Percentiles rank a stretch among this genome's conserved stretches.
These are phyloP conservation scores for Clitopilus hobsonii DNA, from an alignment of 768 basidiomycete genomes.

Conservation along the genomic window DNA sequence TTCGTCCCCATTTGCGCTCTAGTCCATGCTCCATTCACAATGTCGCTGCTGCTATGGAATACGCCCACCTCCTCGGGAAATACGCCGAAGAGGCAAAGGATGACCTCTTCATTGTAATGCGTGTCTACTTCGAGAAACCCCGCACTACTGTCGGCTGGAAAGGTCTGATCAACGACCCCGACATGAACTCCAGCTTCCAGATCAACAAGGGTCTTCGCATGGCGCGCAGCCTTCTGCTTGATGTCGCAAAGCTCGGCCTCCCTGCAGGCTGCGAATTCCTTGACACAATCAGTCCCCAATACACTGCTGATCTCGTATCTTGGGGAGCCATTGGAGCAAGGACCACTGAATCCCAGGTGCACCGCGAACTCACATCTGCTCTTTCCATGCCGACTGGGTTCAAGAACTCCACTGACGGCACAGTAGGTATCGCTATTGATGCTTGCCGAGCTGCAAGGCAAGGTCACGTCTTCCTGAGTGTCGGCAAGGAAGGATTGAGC, in stretches of 20 bases:
- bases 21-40: slow-evolving; percentile 97
- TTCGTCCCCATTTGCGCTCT: slow-evolving; percentile 4
- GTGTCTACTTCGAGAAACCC: slow-evolving; percentile 97
- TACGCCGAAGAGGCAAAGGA: slow-evolving; percentile 80
- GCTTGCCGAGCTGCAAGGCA: slow-evolving; percentile 89
- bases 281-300: slow-evolving; percentile 65
- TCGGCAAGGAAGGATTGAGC: slow-evolving; percentile 93
- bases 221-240: slow-evolving; percentile 82
- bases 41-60: slow-evolving; percentile 79
- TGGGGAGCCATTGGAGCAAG: slow-evolving; percentile 97
- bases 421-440: slow-evolving; percentile 87
- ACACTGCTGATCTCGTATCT: slow-evolving; percentile 82
- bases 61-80: slow-evolving; percentile 71
- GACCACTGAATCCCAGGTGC: slow-evolving; percentile 91
- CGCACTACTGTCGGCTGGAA: slow-evolving; percentile 99
- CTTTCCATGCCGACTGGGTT: slow-evolving; percentile 97
- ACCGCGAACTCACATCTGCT: slow-evolving; percentile 81
- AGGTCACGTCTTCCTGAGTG: slow-evolving; percentile 93
- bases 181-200: slow-evolving; percentile 88
- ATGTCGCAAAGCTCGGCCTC: slow-evolving; percentile 85
- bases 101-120: slow-evolving; percentile 94
- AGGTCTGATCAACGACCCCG: slow-evolving; percentile 96
- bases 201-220: slow-evolving; percentile 95
- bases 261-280: slow-evolving; percentile 98
- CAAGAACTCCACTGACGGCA: slow-evolving; percentile 98